Conservation (phyloP, 176 grass and related monocot species). For the Aegilops bicornis region DNA sequence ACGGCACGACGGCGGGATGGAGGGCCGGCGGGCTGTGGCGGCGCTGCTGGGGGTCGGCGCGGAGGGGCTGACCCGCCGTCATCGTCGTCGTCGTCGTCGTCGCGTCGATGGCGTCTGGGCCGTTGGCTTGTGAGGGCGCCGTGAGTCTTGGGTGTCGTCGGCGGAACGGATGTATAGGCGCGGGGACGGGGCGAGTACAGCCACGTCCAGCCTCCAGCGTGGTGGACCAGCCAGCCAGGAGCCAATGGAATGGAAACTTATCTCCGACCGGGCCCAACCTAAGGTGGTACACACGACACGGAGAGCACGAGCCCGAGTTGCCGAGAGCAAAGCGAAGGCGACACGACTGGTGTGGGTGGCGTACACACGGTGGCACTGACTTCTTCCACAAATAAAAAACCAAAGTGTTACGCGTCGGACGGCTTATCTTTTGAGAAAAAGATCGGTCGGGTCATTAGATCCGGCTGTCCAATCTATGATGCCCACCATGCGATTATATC, state of each 20-base stretch:
- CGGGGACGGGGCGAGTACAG: background rate
- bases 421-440: too few relatives aligned
- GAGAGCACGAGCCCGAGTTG: background rate
- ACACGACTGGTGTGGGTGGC: background rate
- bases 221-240: background rate
- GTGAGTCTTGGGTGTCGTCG: background rate
- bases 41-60: background rate
- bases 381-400: too few relatives aligned
- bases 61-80: constrained; percentile 49
- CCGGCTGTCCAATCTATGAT: too few relatives aligned
- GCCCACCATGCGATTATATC: too few relatives aligned
- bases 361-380: background rate
- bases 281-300: background rate
- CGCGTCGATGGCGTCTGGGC: background rate
- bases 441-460: too few relatives aligned
- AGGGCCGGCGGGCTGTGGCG: constrained; percentile 14
- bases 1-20: constrained; percentile 36
- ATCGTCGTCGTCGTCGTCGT: constrained; percentile 3
- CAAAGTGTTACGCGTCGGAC: too few relatives aligned
- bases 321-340: background rate
- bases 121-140: background rate
- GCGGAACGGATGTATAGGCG: constrained; percentile 3
- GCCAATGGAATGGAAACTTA: background rate
- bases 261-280: background rate
- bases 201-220: constrained; percentile 8